phyloP scores from a whole-genome alignment of 176 grass and related monocot species.

The Puccinellia tenuiflora region DNA sequence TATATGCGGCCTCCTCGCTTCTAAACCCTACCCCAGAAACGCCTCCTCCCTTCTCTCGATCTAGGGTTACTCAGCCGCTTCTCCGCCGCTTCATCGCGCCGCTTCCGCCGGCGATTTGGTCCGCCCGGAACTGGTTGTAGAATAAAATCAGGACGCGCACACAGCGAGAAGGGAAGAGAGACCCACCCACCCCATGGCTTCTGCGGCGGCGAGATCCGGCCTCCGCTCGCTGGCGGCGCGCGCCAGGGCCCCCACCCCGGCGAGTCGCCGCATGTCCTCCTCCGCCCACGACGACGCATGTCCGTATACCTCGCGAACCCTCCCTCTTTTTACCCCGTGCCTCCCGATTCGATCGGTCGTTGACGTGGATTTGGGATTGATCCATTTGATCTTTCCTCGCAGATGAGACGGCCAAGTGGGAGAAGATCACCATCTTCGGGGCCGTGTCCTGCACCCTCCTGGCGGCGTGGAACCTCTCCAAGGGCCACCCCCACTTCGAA shows the following conservation, averaged over 20 bases:
- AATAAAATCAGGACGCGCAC: no score
- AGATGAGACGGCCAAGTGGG: constrained; percentile 93
- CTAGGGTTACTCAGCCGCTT: no score
- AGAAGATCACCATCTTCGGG: constrained; percentile 85
- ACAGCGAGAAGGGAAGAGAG: no score
- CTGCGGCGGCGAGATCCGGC: constrained; percentile 61
- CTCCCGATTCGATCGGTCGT: not conserved
- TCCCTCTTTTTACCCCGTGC: not conserved
- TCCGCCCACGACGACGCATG: constrained; percentile 69
- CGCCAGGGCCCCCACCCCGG: constrained; percentile 31
- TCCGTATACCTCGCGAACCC: constrained; percentile 24
- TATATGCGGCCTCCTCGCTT: no score
- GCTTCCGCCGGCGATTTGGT: no score
- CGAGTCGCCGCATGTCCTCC: constrained; percentile 56
- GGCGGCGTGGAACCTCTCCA: constrained; percentile 59
- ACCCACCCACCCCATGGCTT: constrained; percentile 50
- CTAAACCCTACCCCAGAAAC: no score
- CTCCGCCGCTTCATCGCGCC: no score
- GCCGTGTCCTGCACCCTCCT: constrained; percentile 61
- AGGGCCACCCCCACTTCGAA: constrained; percentile 76
- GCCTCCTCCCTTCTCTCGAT: no score
- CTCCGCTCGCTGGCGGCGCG: constrained; percentile 50
- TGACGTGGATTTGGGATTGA: not conserved
- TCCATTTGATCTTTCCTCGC: not conserved
- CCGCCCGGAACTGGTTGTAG: no score